Base-by-base conservation (phyloP, 768 basidiomycete genomes). In the Agaricus sinodeliciosus region DNA sequence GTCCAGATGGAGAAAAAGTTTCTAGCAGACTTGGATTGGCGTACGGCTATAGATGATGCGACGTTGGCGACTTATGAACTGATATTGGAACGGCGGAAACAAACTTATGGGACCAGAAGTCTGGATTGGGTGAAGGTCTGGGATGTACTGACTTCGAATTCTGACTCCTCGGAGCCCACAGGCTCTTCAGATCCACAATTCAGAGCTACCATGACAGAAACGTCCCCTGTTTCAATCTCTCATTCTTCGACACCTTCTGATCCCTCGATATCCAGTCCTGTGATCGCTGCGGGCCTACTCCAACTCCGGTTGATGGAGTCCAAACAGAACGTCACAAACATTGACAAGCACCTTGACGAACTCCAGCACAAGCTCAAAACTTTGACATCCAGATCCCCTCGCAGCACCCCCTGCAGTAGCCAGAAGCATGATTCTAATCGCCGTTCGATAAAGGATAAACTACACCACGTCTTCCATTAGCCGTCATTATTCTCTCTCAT, bases 11-110 rank as follows among this genome's bases (percentile, higher is more conserved):
- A 54, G 28, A 54, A 54, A 27, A 40, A 48, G 19, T 48, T 54
- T 16, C 47, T 54, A 11, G 52, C 47, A 18, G 45, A 39, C 31
- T 31, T 54, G 26, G 39, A 41, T 11, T 54, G 52, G 52, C 45
- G 47, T 22, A 27, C 47, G 8, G 18, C 39, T 45, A 54, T 54
- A 41, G 52, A 54, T 19, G 52, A 54, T 54, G 31, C 52, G 6
- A 48, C 52, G 15, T 34, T 54, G 16, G 52, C 52, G 4, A 54
- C 47, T 6, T 54, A 34, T 9, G 45, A 54, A 22, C 15, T 54
- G 13, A 9, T 54, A 7, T 39, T 54, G n/a, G 44, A 48, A 18
- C 37, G 45, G 9, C 36, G 45, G 52, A 54, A 42, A 18, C 39
- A 48, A 37, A 46, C 41, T 2, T 25, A 46, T 9, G 51, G 31